Evolutionary conservation across 331 rosid genomes (phyloP).

Genomic region (Phaseolus coccineus): DNA sequence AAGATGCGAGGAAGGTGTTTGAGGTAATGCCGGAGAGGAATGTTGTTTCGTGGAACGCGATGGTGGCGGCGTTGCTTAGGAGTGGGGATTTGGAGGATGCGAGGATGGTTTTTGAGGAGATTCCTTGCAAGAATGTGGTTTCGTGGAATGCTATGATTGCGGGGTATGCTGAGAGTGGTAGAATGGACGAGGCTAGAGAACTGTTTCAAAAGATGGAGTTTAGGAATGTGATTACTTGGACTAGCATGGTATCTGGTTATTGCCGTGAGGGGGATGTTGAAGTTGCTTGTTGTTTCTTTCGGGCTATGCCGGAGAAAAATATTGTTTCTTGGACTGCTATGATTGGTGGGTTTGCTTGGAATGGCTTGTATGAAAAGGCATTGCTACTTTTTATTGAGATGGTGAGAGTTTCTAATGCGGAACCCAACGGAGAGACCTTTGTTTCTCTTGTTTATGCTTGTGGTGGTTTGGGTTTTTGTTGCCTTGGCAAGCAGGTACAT

Average conservation of each 20-base stretch:
- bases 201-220: slow-evolving; percentile 62
- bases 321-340: slow-evolving; percentile 73
- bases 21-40: slow-evolving; percentile 74
- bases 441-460: slow-evolving; percentile 77
- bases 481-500: slow-evolving; percentile 71
- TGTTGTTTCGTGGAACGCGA: slow-evolving; percentile 69
- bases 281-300: slow-evolving; percentile 55
- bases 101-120: slow-evolving; percentile 50
- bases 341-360: slow-evolving; percentile 74
- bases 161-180: slow-evolving; percentile 54
- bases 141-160: slow-evolving; percentile 66
- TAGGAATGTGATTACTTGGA: slow-evolving; percentile 76
- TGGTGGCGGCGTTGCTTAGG: slow-evolving; percentile 62
- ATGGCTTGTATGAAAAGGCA: slow-evolving; percentile 63
- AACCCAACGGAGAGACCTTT: slow-evolving; percentile 70
- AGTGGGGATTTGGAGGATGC: slow-evolving; percentile 54
- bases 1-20: slow-evolving; percentile 60
- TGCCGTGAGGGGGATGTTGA: slow-evolving; percentile 56
- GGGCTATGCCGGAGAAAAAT: slow-evolving; percentile 67
- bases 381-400: slow-evolving; percentile 59
- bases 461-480: slow-evolving; percentile 57
- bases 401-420: slow-evolving; percentile 44
- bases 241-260: slow-evolving; percentile 63
- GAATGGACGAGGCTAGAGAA: slow-evolving; percentile 57
- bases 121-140: slow-evolving; percentile 50